Conservation (phyloP, 768 basidiomycete genomes). For the Mycena pura region DNA sequence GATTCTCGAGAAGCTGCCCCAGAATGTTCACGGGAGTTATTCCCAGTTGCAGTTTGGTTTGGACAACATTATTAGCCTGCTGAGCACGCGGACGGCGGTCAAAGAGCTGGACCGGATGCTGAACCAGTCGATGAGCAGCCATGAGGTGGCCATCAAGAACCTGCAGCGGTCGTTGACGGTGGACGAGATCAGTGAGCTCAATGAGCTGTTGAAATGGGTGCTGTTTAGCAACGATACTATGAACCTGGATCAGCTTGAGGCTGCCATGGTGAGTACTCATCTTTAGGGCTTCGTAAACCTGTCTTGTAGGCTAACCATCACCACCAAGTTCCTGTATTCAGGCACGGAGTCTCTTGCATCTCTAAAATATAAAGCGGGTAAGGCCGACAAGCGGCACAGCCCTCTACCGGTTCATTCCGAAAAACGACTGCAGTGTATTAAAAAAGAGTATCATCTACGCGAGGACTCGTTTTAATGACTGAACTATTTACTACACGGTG, state of each 20-base stretch:
- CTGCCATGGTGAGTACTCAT: conserved; percentile 1
- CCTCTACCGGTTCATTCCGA: no score
- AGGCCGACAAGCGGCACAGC: no score
- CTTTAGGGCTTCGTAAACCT: neutral
- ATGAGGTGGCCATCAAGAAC: neutral
- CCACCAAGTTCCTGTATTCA: neutral
- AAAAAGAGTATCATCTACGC: no score
- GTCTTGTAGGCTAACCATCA: neutral
- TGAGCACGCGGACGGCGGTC: neutral
- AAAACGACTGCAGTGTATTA: no score
- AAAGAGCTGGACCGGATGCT: neutral
- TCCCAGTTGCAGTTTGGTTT: neutral
- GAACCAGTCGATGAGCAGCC: neutral
- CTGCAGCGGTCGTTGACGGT: neutral
- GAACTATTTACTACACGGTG: no score
- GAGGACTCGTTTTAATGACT: no score
- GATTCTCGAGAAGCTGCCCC: neutral
- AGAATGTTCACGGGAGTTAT: neutral
- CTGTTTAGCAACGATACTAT: neutral
- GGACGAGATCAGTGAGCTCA: neutral
- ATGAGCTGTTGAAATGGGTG: neutral
- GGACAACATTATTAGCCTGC: neutral
- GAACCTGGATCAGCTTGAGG: neutral
- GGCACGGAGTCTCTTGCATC: neutral
- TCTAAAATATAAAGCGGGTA: no score